Percentiles rank a stretch among this genome's conserved stretches.
Conservation (phyloP, 306 rosid genomes). For the Casuarina glauca region DNA sequence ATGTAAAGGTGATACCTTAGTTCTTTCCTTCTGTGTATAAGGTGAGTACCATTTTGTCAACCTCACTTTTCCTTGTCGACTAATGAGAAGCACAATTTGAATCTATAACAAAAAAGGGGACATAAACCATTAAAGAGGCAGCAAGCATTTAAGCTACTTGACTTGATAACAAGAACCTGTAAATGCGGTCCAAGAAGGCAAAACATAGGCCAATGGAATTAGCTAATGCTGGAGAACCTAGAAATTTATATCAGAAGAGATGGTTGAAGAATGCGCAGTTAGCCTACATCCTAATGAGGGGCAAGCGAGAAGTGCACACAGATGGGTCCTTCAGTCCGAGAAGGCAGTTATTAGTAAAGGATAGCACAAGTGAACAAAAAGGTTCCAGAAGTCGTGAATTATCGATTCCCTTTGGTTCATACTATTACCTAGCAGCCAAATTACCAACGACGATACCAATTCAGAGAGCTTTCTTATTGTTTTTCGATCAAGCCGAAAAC, state of each 20-base stretch:
- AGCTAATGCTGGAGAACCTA: neutral
- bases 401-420: too few species aligned
- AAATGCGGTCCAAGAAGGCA: neutral
- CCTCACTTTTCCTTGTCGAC: conserved; percentile 97
- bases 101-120: conserved; percentile 44
- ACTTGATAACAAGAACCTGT: neutral
- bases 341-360: neutral
- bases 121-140: conserved; percentile 4
- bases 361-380: too few species aligned
- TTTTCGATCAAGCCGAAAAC: too few species aligned
- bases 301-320: neutral
- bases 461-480: too few species aligned
- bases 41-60: conserved; percentile 97
- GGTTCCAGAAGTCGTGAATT: too few species aligned
- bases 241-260: neutral
- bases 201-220: neutral
- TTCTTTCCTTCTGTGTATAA: conserved; percentile 91
- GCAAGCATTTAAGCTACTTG: neutral
- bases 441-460: too few species aligned
- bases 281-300: neutral
- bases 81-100: conserved; percentile 88
- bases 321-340: neutral
- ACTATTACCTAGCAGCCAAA: too few species aligned
- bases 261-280: neutral
- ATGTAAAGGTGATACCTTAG: conserved; percentile 53